Percentiles rank a stretch among this genome's conserved stretches.
Evolutionary conservation across 2,329 filamentous ascomycete species (phyloP).

Genomic region (Colletotrichum liriopes): DNA sequence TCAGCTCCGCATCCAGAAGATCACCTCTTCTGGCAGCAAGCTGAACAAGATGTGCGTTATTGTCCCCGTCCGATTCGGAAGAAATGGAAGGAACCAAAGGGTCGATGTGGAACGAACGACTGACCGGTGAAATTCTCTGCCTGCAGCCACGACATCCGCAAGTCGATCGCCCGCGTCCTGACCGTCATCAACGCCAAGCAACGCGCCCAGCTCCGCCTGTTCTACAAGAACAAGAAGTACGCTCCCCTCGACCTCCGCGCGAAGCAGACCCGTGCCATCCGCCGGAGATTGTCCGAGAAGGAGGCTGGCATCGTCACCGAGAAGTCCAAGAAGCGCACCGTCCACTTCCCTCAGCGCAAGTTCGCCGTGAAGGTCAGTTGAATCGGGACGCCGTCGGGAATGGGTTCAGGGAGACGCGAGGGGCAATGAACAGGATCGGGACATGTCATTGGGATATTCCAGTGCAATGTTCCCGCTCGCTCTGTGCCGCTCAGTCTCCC

Average conservation of each 20-base stretch:
- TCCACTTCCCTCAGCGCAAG: constrained; percentile 98
- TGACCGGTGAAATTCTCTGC: constrained; percentile 33
- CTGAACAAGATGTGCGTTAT: constrained; percentile 92
- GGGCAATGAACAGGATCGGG: no score
- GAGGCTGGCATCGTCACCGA: constrained; percentile 88
- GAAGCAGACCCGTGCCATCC: constrained; percentile 98
- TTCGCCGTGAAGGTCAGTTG: constrained; percentile 93
- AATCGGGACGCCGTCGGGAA: not conserved
- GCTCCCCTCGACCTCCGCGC: constrained; percentile 96
- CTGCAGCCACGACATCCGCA: constrained; percentile 95
- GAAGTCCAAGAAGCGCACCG: constrained; percentile 96
- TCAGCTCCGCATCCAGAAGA: constrained; percentile 98
- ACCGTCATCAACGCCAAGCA: constrained; percentile 99
- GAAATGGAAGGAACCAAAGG: constrained; percentile 40
- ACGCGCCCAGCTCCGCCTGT: constrained; percentile 95
- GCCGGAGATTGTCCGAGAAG: constrained; percentile 93
- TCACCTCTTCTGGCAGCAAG: constrained; percentile 94
- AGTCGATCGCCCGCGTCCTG: constrained; percentile 98
- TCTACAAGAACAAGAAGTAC: constrained; percentile 99
- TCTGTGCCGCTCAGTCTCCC: not conserved
- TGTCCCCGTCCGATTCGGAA: constrained; percentile 21
- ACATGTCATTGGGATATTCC: not conserved
- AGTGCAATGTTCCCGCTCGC: not conserved
- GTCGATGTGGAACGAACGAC: constrained; percentile 23
- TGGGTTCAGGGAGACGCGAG: not conserved